A percentile compares a stretch with the other conserved stretches of the same genome.
Conservation (phyloP, 768 basidiomycete species). For the Cystofilobasidium bisporidii region DNA sequence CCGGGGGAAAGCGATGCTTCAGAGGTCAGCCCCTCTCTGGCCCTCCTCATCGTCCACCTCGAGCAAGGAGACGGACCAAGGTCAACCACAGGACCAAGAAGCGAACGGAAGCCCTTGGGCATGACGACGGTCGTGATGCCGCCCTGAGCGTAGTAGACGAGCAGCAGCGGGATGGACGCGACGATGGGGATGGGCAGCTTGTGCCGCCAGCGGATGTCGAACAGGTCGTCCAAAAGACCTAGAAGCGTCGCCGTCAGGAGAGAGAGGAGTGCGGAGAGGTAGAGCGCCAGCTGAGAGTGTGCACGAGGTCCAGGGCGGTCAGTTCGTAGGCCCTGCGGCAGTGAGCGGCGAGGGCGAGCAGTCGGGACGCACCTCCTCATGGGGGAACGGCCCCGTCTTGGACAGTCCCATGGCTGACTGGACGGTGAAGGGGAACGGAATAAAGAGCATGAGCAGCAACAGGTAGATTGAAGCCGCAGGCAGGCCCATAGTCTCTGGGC, state of each 20-base stretch:
- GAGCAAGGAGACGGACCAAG: slow-evolving; percentile 72
- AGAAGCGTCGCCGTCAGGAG: slow-evolving; percentile 84
- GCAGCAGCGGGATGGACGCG: slow-evolving; percentile 83
- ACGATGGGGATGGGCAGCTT: slow-evolving; percentile 95
- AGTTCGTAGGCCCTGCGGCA: background rate
- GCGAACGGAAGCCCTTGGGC: slow-evolving; percentile 54
- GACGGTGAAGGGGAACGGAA: slow-evolving; percentile 72
- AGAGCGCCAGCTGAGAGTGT: slow-evolving; percentile 63
- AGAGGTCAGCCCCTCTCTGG: no score
- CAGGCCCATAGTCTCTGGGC: slow-evolving; percentile 71
- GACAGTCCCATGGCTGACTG: slow-evolving; percentile 9
- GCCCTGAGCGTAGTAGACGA: slow-evolving; percentile 91
- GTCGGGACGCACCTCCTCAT: slow-evolving; percentile 38
- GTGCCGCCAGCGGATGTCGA: slow-evolving; percentile 97
- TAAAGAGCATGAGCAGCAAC: slow-evolving; percentile 75
- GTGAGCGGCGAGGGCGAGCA: background rate
- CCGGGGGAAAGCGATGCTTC: background rate
- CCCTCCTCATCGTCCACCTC: no score
- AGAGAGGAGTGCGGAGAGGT: slow-evolving; percentile 84
- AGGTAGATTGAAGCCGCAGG: slow-evolving; percentile 85
- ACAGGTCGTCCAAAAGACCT: slow-evolving; percentile 93
- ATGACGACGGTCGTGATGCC: slow-evolving; percentile 91
- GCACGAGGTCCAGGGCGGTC: background rate
- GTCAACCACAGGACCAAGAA: slow-evolving; percentile 72
- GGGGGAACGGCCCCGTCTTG: slow-evolving; percentile 39